Percentiles rank a stretch among this genome's conserved stretches.
Evolutionary conservation across 2,329 filamentous ascomycete species (phyloP).

Genomic region (Ceratocystis alfenasii): DNA sequence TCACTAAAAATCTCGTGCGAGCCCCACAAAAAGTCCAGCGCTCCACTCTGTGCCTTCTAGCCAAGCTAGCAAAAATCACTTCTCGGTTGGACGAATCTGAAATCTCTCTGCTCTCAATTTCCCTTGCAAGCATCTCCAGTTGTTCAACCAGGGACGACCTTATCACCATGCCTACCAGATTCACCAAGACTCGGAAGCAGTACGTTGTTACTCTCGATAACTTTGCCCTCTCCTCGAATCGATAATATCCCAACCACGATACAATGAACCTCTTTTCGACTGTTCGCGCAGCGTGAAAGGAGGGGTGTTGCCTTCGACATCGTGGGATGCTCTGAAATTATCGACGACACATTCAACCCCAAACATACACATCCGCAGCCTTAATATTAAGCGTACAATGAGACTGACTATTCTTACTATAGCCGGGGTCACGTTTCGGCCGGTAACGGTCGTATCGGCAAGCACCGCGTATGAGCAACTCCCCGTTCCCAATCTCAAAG

Average conservation of each 20-base stretch:
- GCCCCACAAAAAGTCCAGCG: slow-evolving; percentile 18
- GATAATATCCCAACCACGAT: slow-evolving; percentile 20
- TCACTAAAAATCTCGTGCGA: slow-evolving; percentile 20
- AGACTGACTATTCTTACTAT: slow-evolving; percentile 30
- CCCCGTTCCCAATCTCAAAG: not conserved
- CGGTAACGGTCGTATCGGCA: slow-evolving; percentile 96
- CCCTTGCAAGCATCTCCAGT: slow-evolving; percentile 21
- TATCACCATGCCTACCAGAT: slow-evolving; percentile 59
- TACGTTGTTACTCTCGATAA: slow-evolving; percentile 36
- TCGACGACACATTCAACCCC: slow-evolving; percentile 10
- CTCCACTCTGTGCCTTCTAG: slow-evolving; percentile 18
- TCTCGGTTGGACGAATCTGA: slow-evolving; percentile 19
- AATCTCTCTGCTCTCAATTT: slow-evolving; percentile 22
- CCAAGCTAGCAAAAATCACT: slow-evolving; percentile 21
- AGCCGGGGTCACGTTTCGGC: slow-evolving; percentile 96
- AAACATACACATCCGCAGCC: slow-evolving; percentile 11
- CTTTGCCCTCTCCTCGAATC: slow-evolving; percentile 17
- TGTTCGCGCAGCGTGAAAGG: slow-evolving; percentile 15
- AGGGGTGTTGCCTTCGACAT: slow-evolving; percentile 19
- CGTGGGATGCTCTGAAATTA: slow-evolving; percentile 19
- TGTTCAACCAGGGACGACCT: slow-evolving; percentile 26
- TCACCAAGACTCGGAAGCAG: slow-evolving; percentile 68
- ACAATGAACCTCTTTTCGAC: slow-evolving; percentile 19
- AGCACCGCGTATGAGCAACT: slow-evolving; percentile 53
- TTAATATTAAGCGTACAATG: slow-evolving; percentile 14